Conservation (phyloP, 768 basidiomycete species). For the Podaxis sp. region DNA sequence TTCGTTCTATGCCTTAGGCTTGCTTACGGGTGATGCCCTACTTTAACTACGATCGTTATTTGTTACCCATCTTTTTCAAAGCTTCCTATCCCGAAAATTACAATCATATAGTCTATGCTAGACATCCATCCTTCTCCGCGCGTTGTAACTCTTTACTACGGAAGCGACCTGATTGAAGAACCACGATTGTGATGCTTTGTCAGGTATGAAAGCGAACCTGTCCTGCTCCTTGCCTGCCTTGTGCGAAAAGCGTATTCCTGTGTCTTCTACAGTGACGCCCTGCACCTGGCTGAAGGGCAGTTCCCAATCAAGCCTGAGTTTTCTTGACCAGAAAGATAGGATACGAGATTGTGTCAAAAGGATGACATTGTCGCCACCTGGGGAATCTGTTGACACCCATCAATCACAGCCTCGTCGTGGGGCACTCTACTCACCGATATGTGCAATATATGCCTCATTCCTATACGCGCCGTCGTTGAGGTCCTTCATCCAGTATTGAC, state of each 20-base stretch:
- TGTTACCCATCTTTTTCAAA: conserved; percentile 11
- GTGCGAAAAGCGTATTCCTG: conserved; percentile 84
- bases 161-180: conserved; percentile 76
- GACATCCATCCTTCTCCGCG: conserved; percentile 66
- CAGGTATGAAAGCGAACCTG: conserved; percentile 73
- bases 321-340: conserved; percentile 82
- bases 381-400: conserved; percentile 47
- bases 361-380: conserved; percentile 77
- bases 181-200: conserved; percentile 74
- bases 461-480: conserved; percentile 87
- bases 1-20: background rate
- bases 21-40: conserved; percentile 17
- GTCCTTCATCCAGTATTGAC: conserved; percentile 97
- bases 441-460: conserved; percentile 85
- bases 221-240: conserved; percentile 74
- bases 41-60: conserved; percentile 15
- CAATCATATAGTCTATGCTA: conserved; percentile 17
- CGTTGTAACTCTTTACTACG: conserved; percentile 77
- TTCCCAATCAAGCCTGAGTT: conserved; percentile 88
- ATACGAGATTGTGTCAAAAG: conserved; percentile 78
- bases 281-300: conserved; percentile 83
- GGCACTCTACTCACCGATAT: conserved; percentile 62
- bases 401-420: background rate
- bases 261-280: conserved; percentile 87
- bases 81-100: conserved; percentile 8